Conservation (phyloP, 345 rosid species). For the Camelina neglecta region DNA sequence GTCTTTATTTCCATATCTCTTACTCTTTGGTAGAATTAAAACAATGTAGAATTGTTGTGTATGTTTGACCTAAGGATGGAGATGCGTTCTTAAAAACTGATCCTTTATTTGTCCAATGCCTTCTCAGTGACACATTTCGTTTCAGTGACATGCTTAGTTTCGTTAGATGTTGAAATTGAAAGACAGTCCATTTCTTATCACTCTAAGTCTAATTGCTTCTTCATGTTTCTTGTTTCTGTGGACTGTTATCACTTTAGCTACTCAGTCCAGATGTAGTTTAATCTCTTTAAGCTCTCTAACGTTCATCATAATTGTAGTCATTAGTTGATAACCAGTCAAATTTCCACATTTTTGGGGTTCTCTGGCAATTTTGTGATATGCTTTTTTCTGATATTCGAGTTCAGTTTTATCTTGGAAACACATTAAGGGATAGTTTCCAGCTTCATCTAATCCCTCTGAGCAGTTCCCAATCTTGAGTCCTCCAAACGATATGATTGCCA, state of each 20-base stretch:
- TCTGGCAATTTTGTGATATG: neutral
- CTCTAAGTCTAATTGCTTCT: conserved; percentile 1
- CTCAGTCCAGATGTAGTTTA: neutral
- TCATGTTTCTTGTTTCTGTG: neutral
- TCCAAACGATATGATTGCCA: neutral
- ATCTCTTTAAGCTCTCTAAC: neutral
- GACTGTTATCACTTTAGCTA: neutral
- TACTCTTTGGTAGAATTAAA: neutral
- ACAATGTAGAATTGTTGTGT: neutral
- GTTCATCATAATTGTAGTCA: too few relatives aligned
- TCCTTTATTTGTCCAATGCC: neutral
- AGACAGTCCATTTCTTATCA: neutral
- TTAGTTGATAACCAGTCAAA: too few relatives aligned
- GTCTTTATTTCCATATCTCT: neutral
- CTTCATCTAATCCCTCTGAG: neutral
- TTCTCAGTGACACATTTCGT: conserved; percentile 12
- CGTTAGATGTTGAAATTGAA: neutral
- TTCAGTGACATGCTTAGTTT: conserved; percentile 2
- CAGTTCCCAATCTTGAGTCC: neutral
- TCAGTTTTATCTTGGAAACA: neutral
- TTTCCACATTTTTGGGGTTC: too few relatives aligned
- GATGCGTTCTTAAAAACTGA: conserved; percentile 13
- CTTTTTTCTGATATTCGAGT: neutral
- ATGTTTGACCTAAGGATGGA: conserved; percentile 11
- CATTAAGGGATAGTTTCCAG: neutral